Percentiles rank a stretch among this genome's conserved stretches.
Evolutionary conservation across 352 stramenopile genomes (phyloP).

Genomic region (Aphanomyces invadans): DNA sequence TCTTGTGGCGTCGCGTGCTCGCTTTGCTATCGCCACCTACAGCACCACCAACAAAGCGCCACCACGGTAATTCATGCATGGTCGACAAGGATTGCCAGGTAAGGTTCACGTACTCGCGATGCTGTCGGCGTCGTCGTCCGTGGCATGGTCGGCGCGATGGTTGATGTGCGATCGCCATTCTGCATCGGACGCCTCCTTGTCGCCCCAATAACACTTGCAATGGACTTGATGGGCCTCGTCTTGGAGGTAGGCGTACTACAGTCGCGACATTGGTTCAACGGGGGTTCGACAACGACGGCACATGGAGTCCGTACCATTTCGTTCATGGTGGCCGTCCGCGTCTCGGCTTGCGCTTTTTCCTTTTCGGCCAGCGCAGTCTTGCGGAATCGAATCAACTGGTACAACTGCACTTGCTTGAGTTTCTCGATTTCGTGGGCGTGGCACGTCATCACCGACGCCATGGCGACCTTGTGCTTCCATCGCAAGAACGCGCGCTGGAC

Average conservation of each 20-base stretch:
- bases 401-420: not conserved
- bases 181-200: too few relatives aligned
- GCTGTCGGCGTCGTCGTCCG: not conserved
- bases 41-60: not conserved
- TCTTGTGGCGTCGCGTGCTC: not conserved
- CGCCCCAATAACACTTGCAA: not conserved
- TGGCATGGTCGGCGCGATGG: not conserved
- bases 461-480: slow-evolving; percentile 21
- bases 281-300: not conserved
- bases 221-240: not conserved
- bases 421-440: not conserved
- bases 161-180: not conserved
- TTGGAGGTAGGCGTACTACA: too few relatives aligned
- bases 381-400: not conserved
- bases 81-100: not conserved
- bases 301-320: not conserved
- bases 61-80: not conserved
- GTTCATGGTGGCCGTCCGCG: not conserved
- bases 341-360: not conserved
- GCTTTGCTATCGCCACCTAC: not conserved
- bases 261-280: too few relatives aligned
- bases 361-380: not conserved
- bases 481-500: slow-evolving; percentile 22
- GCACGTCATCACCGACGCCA: not conserved
- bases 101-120: slow-evolving; percentile 8